Percentiles rank a stretch among this genome's conserved stretches.
These are phyloP conservation scores for Hypoxylon fragiforme DNA, from an alignment of 495 filamentous ascomycete genomes.

Conservation along the genomic window DNA sequence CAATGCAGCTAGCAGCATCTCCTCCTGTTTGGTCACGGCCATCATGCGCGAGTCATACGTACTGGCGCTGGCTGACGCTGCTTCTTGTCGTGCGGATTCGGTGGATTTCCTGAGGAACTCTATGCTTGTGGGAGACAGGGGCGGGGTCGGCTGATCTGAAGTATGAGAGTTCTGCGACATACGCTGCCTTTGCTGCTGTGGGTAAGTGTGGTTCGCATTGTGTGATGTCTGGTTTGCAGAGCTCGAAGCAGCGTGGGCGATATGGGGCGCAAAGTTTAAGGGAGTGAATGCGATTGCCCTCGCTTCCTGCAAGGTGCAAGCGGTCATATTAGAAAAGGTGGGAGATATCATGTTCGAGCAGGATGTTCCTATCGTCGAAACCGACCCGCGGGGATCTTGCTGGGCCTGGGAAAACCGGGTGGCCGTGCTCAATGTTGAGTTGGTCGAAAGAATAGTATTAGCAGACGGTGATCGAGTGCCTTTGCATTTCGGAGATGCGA, in stretches of 20 bases:
- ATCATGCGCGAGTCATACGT: conserved; percentile 66
- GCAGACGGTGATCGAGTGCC: conserved; percentile 22
- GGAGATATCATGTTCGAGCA: conserved; percentile 23
- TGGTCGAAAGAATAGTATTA: conserved; percentile 23
- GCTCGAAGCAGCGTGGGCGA: conserved; percentile 21
- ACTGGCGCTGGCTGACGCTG: conserved; percentile 16
- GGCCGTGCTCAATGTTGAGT: conserved; percentile 34
- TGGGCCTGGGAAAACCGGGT: conserved; percentile 25
- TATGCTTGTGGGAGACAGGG: conserved; percentile 51
- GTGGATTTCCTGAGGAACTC: conserved; percentile 47
- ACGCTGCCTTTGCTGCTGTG: conserved; percentile 24
- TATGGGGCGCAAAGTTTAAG: conserved; percentile 20
- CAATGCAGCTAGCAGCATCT: conserved; percentile 80
- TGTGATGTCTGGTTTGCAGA: conserved; percentile 14
- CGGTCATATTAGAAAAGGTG: conserved; percentile 12
- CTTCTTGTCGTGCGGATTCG: conserved; percentile 28
- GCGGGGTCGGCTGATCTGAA: conserved; percentile 49
- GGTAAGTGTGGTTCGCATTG: conserved; percentile 12
- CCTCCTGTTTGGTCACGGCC: conserved; percentile 84
- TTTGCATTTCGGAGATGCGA: conserved; percentile 26
- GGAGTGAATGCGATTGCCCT: conserved; percentile 25
- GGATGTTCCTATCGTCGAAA: conserved; percentile 26
- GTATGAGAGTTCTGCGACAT: conserved; percentile 33
- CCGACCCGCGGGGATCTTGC: conserved; percentile 23
- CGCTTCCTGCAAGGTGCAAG: conserved; percentile 32